Base-by-base conservation (phyloP, 108 stramenopile species). In the Mayamaea pseudoterrestris region DNA sequence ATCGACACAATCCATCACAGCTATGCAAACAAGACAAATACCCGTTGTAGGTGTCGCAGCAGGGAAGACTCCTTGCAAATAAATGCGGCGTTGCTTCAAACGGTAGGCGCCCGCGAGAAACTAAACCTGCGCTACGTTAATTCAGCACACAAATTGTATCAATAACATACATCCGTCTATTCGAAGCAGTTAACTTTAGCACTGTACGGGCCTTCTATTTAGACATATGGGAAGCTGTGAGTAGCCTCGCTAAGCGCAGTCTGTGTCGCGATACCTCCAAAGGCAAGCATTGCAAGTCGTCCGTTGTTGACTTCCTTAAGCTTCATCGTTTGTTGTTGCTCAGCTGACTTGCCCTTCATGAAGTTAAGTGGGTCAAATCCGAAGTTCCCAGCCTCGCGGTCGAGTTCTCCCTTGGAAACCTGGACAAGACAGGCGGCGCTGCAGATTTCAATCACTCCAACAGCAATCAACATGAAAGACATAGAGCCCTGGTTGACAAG, bases 221-320 rank as follows among this genome's bases (percentile, higher is more conserved):
- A 71, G 61, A 76, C 60, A 72, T 81, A 81, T 20, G 80, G 80
- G 69, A 82, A 76, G 60, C 35, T 54, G 25, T 72, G 76, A 46
- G 73, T 64, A 40, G 65, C 65, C 40, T 73, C 80, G 28, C 86
- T 82, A 62, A 92, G 61, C 48, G 90, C 70, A 47, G 85, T 61
- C 69, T 94, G 93, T 53, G 93, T 96, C 41, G 73, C 82, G 55
- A 96, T 84, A 44, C 88, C 95, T 42, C 76, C 69, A 66, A 94
- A 94, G 36, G 95, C 95, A 56, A 93, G 63, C 93, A 96, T 96
- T 28, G 93, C 95, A 56, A 94, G 76, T 53, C 95, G 88, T 58
- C 93, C 90, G 57, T 96, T 93, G 60, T 74, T 70, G 55, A 94
- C 65, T 60, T 96, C 94, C 66, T 71, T 66, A 41, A 77, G 75